Percentiles rank a stretch among this genome's conserved stretches.
Evolutionary conservation across 192 early-diverging fungal genomes (phyloP).

Genomic region (Oehlia diaphana): DNA sequence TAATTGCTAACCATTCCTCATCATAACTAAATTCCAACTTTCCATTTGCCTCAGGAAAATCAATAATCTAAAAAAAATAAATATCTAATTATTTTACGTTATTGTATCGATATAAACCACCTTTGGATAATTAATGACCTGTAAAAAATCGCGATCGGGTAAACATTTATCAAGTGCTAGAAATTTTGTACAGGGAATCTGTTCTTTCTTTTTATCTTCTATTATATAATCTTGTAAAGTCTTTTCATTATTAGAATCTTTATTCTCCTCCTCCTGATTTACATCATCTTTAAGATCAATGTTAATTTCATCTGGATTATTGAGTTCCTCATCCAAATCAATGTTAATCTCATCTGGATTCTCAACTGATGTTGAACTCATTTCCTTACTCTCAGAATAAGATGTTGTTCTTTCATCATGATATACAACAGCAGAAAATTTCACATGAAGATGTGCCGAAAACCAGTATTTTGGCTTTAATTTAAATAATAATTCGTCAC

Average conservation of each 20-base stretch:
- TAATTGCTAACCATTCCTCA: conserved; percentile 81
- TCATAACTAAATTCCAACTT: conserved; percentile 74
- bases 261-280: not conserved
- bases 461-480: conserved; percentile 92
- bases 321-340: conserved; percentile 33
- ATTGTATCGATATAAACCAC: too few species aligned
- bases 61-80: conserved; percentile 48
- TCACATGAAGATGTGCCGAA: conserved; percentile 92
- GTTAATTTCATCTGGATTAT: conserved; percentile 32
- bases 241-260: conserved; percentile 35
- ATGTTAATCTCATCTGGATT: conserved; percentile 48
- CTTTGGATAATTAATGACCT: conserved; percentile 49
- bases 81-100: not conserved
- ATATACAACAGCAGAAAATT: conserved; percentile 72
- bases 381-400: not conserved
- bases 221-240: conserved; percentile 47
- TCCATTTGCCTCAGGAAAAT: conserved; percentile 43
- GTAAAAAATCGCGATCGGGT: conserved; percentile 74
- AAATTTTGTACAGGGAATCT: conserved; percentile 69
- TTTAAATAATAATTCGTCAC: conserved; percentile 68
- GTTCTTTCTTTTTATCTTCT: conserved; percentile 32
- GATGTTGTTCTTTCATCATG: conserved; percentile 34
- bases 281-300: conserved; percentile 27
- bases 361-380: not conserved
- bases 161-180: conserved; percentile 95